These are phyloP conservation scores for Chenopodium formosanum DNA, from an alignment of 148 eudicot species.

Conservation along the genomic window DNA sequence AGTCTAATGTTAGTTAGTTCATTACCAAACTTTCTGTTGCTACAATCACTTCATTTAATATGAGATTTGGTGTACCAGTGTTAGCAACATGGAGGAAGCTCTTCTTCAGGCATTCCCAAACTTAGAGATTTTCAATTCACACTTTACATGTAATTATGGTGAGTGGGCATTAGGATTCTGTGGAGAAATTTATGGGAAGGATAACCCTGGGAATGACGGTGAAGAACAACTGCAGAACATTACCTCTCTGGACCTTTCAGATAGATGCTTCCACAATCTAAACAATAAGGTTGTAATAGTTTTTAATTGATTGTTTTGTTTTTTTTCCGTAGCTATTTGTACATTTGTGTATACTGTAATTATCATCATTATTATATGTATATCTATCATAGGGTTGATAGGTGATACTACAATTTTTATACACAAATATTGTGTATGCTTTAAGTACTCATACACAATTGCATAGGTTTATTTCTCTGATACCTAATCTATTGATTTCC, in stretches of 20 bases:
- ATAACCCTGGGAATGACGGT: slow-evolving; percentile 50
- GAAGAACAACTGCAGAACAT: slow-evolving; percentile 47
- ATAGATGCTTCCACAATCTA: slow-evolving; percentile 65
- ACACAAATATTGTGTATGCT: background rate
- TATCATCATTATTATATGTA: too few relatives aligned
- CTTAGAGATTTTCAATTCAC: slow-evolving; percentile 79
- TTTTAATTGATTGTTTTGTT: background rate
- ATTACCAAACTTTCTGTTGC: background rate
- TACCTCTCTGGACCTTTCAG: slow-evolving; percentile 80
- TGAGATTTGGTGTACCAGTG: slow-evolving; percentile 44
- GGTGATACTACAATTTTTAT: background rate
- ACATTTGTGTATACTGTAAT: too few relatives aligned
- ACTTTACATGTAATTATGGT: slow-evolving; percentile 68
- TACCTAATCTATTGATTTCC: background rate
- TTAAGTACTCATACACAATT: background rate
- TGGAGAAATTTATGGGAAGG: slow-evolving; percentile 75
- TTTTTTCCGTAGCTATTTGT: background rate
- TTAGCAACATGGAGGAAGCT: slow-evolving; percentile 40
- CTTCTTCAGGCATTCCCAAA: slow-evolving; percentile 59
- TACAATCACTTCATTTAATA: slow-evolving; percentile 11
- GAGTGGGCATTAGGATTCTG: slow-evolving; percentile 97
- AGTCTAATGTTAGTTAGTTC: background rate
- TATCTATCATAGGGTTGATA: background rate
- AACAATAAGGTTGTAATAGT: slow-evolving; percentile 54
- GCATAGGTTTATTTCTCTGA: background rate